phyloP scores from a whole-genome alignment of 176 grass and related monocot species.

The Tillandsia fasciculata region DNA sequence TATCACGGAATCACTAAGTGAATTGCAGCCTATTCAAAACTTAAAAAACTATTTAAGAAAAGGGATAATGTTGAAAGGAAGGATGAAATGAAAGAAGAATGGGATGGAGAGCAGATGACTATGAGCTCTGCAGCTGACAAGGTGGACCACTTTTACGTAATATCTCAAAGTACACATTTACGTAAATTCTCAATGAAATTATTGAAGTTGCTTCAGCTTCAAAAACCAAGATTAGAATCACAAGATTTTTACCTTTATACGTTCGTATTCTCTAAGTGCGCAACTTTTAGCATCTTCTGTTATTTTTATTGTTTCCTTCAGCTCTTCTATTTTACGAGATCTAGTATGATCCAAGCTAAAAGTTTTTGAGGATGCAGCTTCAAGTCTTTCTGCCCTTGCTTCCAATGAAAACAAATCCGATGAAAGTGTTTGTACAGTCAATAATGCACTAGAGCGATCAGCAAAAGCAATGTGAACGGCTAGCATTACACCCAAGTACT shows the following conservation, averaged over 20 bases:
- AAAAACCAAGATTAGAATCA: not conserved
- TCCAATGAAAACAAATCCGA: slow-evolving; percentile 53
- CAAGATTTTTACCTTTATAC: slow-evolving; percentile 58
- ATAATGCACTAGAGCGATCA: slow-evolving; percentile 62
- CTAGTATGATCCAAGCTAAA: slow-evolving; percentile 56
- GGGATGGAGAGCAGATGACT: too few species aligned
- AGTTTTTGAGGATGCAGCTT: slow-evolving; percentile 57
- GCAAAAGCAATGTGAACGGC: slow-evolving; percentile 72
- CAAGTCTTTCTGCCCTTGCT: slow-evolving; percentile 45
- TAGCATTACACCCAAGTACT: slow-evolving; percentile 68
- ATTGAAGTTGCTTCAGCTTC: not conserved
- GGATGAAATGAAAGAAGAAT: too few species aligned
- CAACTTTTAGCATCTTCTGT: slow-evolving; percentile 56
- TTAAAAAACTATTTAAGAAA: too few species aligned
- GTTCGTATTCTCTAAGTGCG: slow-evolving; percentile 57
- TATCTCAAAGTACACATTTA: slow-evolving; percentile 6
- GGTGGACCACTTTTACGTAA: not conserved
- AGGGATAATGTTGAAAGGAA: too few species aligned
- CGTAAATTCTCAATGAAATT: slow-evolving; percentile 4
- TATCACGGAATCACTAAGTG: too few species aligned
- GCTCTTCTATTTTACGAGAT: slow-evolving; percentile 54
- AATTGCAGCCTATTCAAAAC: too few species aligned
- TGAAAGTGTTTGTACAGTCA: slow-evolving; percentile 54
- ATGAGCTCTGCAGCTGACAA: too few species aligned
- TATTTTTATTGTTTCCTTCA: slow-evolving; percentile 59